Evolutionary conservation across 2,329 filamentous ascomycete genomes (phyloP).

Genomic region (Aspergillus oerlinghausenensis): DNA sequence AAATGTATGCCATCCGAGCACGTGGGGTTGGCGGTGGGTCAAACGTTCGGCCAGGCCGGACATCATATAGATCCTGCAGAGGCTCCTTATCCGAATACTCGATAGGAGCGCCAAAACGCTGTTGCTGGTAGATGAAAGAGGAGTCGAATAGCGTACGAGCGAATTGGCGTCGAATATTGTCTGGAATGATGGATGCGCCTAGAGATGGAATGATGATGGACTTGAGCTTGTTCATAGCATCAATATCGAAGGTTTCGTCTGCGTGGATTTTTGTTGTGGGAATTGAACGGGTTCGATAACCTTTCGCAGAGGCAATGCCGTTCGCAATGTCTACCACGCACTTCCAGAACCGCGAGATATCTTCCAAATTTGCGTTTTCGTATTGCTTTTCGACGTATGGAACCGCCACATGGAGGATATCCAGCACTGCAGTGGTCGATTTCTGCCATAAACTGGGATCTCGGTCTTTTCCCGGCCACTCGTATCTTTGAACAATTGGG

Average conservation of each 20-base stretch:
- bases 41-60: constrained; percentile 68
- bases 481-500: constrained; percentile 76
- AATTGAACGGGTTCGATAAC: constrained; percentile 41
- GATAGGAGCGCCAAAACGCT: constrained; percentile 56
- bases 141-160: constrained; percentile 72
- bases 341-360: constrained; percentile 62
- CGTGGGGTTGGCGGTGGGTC: constrained; percentile 62
- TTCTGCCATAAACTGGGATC: constrained; percentile 71
- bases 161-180: constrained; percentile 64
- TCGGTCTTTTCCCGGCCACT: constrained; percentile 67
- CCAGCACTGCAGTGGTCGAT: constrained; percentile 66
- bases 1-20: constrained; percentile 70
- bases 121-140: constrained; percentile 72
- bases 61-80: constrained; percentile 58
- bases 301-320: constrained; percentile 66
- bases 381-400: constrained; percentile 52
- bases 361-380: constrained; percentile 25
- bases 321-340: constrained; percentile 61
- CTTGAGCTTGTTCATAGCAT: constrained; percentile 63
- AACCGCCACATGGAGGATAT: constrained; percentile 63
- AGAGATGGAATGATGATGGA: constrained; percentile 68
- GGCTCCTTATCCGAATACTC: constrained; percentile 44
- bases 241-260: constrained; percentile 79
- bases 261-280: constrained; percentile 47
- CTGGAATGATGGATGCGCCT: constrained; percentile 60